A percentile compares a stretch with the other conserved stretches of the same genome.
These are phyloP conservation scores for Gracilaria caudata DNA, from an alignment of 23 red algal genomes.

Conservation along the genomic window DNA sequence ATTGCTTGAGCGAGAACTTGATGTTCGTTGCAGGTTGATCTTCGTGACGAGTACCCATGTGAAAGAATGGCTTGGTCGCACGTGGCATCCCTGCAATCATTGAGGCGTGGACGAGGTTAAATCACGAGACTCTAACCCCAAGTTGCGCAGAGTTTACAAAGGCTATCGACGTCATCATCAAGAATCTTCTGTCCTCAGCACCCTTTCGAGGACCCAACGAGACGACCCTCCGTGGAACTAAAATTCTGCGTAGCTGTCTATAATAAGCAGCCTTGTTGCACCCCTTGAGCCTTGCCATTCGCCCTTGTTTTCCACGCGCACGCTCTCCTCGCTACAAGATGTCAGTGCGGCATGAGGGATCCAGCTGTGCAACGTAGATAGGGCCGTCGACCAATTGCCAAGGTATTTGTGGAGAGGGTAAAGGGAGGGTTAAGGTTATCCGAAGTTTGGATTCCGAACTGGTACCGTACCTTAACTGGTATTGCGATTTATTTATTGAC, in stretches of 20 bases:
- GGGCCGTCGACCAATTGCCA: not conserved
- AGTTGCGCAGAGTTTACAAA: not conserved
- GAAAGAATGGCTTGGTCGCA: not conserved
- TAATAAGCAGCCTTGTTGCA: not conserved
- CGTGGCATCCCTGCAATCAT: not conserved
- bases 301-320: not conserved
- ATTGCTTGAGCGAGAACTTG: not conserved
- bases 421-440: too few species aligned
- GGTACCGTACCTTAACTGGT: too few species aligned
- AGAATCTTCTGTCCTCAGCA: not conserved
- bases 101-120: not conserved
- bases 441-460: too few species aligned
- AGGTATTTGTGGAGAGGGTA: not conserved
- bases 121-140: not conserved
- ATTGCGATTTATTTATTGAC: too few species aligned
- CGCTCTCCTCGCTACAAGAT: conserved; percentile 6
- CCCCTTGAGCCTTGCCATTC: not conserved
- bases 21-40: not conserved
- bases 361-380: not conserved
- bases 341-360: not conserved
- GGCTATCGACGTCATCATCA: not conserved
- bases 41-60: not conserved
- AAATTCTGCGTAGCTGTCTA: conserved; percentile 5
- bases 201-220: not conserved
- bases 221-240: not conserved